Base-by-base conservation (phyloP, 805 yeast genomes). In the Lipomyces yamadae region DNA sequence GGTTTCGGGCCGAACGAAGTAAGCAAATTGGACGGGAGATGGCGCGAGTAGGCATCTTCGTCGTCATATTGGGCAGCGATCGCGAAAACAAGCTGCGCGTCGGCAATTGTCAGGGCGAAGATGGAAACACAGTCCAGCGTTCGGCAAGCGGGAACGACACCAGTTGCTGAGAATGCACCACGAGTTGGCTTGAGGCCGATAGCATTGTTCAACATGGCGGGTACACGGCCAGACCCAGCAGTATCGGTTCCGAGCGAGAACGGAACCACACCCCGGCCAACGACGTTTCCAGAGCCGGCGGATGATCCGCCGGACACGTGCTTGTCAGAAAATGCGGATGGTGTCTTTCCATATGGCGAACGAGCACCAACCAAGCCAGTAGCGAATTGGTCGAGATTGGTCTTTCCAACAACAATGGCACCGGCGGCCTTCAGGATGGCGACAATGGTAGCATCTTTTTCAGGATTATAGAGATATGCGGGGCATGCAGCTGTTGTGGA, bases 191-290 rank as follows among this genome's bases (percentile, higher is more conserved):
- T 94, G 72, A 95, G 84, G 29, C 98, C 98, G 70, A 94, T 85
- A 72, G 92, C 80, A 78, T 95, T 95, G 83, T 94, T 94, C 71
- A 94, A 82, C 37, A 92, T 94, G 33, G 98, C 98, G 34, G 99
- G 99, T 39, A 94, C 99, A 75, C 99, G 86, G 54, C 98, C 98
- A 4, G 97, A 91, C 30, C 99, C 99, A 8, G 99, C 99, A 48
- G 99, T 94, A 76, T 94, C 99, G 4, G 98, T 95, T 48, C 98
- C 98, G 72, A 94, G 82, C 0, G 97, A 84, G 59, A 94, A 74
- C 42, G 98, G 97, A 18, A 91, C 97, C 58, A 88, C 81, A 66
- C 98, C 98, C 72, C 92, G 84, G 29, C 92, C 94, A 24, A 92
- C 98, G 30, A 88, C 93, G 13, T 88, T 87, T 4, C 97, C 96